Evolutionary conservation across 805 yeast species (phyloP).

Genomic region (Brettanomyces custersianus): DNA sequence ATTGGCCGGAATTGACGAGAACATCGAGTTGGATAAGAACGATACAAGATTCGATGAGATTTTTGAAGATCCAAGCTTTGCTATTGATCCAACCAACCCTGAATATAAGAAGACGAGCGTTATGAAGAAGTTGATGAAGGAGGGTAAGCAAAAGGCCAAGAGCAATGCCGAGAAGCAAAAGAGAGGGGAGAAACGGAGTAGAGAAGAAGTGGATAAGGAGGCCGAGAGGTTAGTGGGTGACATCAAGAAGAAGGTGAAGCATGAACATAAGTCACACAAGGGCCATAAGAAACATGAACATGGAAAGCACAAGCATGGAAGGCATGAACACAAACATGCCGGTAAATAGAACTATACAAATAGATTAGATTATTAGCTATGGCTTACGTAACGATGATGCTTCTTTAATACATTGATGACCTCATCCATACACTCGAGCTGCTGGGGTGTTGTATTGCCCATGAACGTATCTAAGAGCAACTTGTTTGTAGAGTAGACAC

Average conservation of each 20-base stretch:
- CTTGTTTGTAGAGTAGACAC: too few relatives aligned
- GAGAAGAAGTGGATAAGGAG: not conserved
- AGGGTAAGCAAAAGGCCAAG: slow-evolving; percentile 35
- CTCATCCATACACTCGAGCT: too few relatives aligned
- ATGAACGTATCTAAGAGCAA: too few relatives aligned
- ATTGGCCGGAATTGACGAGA: slow-evolving; percentile 7
- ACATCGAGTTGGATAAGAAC: slow-evolving; percentile 57
- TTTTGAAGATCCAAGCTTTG: slow-evolving; percentile 80
- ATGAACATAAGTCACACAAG: not conserved
- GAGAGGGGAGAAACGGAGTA: not conserved
- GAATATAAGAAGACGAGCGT: slow-evolving; percentile 83
- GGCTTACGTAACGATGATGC: too few relatives aligned
- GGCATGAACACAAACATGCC: not conserved
- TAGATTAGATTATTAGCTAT: too few relatives aligned
- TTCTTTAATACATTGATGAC: too few relatives aligned
- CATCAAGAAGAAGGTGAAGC: not conserved
- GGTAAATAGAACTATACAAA: not conserved
- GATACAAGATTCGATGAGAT: slow-evolving; percentile 84
- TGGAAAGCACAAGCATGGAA: not conserved
- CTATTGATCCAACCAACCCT: slow-evolving; percentile 90
- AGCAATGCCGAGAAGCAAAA: slow-evolving; percentile 3
- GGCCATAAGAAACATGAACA: not conserved
- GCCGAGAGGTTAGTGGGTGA: not conserved
- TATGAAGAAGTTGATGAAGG: slow-evolving; percentile 74
- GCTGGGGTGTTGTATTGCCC: too few relatives aligned